Conservation (phyloP, 2,329 filamentous ascomycete species). For the Curvularia spicifera region DNA sequence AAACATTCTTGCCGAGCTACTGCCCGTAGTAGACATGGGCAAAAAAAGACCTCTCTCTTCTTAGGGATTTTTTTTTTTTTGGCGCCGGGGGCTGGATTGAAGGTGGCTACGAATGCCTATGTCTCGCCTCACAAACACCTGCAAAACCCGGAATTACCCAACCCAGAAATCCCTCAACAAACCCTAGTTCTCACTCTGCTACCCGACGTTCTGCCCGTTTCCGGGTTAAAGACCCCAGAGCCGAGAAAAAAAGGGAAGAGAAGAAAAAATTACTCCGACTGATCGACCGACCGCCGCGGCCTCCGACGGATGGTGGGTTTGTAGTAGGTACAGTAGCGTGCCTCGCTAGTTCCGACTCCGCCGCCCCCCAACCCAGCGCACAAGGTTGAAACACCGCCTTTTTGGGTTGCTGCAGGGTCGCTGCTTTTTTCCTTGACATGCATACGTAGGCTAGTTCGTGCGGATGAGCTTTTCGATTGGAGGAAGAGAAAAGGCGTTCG, state of each 20-base stretch:
- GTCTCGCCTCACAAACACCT: too few species aligned
- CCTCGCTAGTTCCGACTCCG: neutral
- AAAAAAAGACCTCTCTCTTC: too few species aligned
- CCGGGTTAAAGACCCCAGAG: neutral
- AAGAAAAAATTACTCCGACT: neutral
- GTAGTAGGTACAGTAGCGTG: neutral
- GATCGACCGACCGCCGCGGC: neutral
- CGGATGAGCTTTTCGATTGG: neutral
- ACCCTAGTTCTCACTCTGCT: neutral
- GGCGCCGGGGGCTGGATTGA: too few species aligned
- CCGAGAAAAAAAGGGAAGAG: neutral
- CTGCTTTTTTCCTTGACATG: neutral
- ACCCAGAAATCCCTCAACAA: neutral
- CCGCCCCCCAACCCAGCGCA: neutral
- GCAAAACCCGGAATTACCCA: too few species aligned
- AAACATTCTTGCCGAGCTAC: too few species aligned
- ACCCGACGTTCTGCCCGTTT: neutral
- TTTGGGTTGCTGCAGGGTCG: neutral
- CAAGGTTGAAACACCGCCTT: constrained; percentile 2
- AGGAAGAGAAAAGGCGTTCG: neutral
- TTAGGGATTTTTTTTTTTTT: too few species aligned
- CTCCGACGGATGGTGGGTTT: neutral
- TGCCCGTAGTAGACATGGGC: too few species aligned
- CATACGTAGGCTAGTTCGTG: neutral
- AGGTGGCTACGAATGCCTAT: too few species aligned